Base-by-base conservation (phyloP, 176 grass and related monocot genomes). In the Stipa capillata region DNA sequence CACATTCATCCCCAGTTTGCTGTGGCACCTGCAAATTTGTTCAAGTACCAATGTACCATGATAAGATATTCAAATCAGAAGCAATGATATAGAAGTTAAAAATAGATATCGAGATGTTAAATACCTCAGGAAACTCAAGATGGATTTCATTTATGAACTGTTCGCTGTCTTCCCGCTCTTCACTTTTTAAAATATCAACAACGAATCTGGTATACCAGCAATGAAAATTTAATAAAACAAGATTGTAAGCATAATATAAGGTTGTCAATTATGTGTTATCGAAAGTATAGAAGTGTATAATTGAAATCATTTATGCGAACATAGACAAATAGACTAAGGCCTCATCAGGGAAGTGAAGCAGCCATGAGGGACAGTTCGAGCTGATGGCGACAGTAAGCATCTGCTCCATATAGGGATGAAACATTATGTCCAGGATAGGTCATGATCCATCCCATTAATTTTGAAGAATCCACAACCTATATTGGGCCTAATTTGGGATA, bases 1-100 rank as follows among this genome's bases (percentile, higher is more conserved):
- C 94, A 81, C 94, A 97, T 73, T 97, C 89, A 47, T 93, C 89
- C 3, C 84, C 91, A 89, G 68, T 91, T 79, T 93, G 91, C 65
- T 93, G 90, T 24, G 94, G 94, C 27, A 97, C 94, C 94, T 97
- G 77, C 66, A 87, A 87, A 47, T 48, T 77, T 69, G 11, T 79
- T 35, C 13, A 59, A 29, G 32, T 49, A 51, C 5, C 35, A 20
- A n/a, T 39, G 42, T 8, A 20, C 7, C 17, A 52, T n/a, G 21
- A 47, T 41, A 45, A 77, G 61, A 60, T 74, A 69, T 32, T 47
- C 13, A 43, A 4, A 23, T 57, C 9, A 36, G 4, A 72, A 34
- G 60, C 31, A 23, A 78, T 65, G 14, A 83, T 72, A 31, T 44
- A 68, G 12, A 36, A 20, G 16, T 27, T 35, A 47, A 53, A 79